A percentile compares a stretch with the other conserved stretches of the same genome.
phyloP scores from a whole-genome alignment of 768 basidiomycete genomes.

The Trametes gibbosa region DNA sequence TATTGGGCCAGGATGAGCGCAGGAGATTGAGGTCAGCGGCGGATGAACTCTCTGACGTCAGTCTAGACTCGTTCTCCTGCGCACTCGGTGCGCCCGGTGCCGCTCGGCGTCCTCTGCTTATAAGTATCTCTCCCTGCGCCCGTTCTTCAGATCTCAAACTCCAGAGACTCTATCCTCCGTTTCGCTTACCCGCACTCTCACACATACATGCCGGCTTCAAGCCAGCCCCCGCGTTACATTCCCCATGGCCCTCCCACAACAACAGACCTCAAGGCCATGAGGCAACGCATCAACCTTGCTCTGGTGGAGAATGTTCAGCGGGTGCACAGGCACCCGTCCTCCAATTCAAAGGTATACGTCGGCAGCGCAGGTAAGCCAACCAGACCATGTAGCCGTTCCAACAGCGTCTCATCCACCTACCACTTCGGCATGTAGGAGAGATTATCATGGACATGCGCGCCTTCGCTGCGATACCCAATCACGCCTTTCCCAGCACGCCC shows the following conservation, averaged over 20 bases:
- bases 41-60: conserved; percentile 5
- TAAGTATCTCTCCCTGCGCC: background rate
- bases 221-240: conserved; percentile 17
- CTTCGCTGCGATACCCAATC: conserved; percentile 6
- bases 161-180: background rate
- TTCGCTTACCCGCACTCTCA: background rate
- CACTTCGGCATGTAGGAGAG: conserved; percentile 8
- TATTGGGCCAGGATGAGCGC: too few relatives aligned
- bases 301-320: conserved; percentile 19
- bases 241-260: conserved; percentile 17
- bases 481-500: conserved; percentile 8
- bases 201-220: background rate
- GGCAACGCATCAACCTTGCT: conserved; percentile 18
- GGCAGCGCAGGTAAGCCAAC: conserved; percentile 21
- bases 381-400: background rate
- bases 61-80: conserved; percentile 6
- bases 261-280: conserved; percentile 13
- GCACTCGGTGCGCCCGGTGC: conserved; percentile 10
- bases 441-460: conserved; percentile 26
- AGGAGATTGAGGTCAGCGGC: too few relatives aligned
- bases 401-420: background rate
- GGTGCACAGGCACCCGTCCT: conserved; percentile 22
- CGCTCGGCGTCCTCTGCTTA: background rate
- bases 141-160: background rate
- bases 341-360: conserved; percentile 19